Evolutionary conservation across 176 grass and related monocot species (phyloP).

Genomic region (Oryza rufipogon): DNA sequence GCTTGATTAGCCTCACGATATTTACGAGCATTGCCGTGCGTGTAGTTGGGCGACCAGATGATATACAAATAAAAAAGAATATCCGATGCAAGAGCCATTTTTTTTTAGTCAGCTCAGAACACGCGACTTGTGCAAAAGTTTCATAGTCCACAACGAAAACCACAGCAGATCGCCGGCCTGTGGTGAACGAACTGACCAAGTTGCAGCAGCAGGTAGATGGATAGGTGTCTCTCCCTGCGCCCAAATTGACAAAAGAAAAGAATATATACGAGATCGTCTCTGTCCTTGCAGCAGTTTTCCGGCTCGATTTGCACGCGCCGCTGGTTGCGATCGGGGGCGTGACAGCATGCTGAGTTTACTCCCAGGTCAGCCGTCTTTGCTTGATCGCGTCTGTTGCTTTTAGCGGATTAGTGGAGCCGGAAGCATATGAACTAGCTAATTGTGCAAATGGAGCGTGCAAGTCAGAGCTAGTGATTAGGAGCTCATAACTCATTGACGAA

Average conservation of each 20-base stretch:
- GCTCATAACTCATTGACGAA: background rate
- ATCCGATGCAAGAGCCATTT: background rate
- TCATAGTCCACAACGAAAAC: background rate
- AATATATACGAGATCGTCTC: background rate
- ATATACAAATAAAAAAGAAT: background rate
- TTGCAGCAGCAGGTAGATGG: conserved; percentile 9
- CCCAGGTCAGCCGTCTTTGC: conserved; percentile 17
- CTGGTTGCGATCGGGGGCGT: conserved; percentile 1
- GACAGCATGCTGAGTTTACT: conserved; percentile 41
- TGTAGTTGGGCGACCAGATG: background rate
- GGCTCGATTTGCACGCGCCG: background rate
- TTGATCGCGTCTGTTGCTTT: background rate
- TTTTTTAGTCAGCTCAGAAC: background rate
- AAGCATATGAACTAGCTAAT: background rate
- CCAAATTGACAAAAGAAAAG: conserved; percentile 6
- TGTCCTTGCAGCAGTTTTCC: background rate
- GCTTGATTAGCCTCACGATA: background rate
- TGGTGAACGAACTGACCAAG: conserved; percentile 34
- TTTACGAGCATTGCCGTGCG: background rate
- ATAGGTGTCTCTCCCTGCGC: background rate
- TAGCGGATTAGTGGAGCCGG: conserved; percentile 12
- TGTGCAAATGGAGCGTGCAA: background rate
- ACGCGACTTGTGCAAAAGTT: background rate
- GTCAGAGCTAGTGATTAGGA: conserved; percentile 2
- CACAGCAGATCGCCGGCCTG: conserved; percentile 10